A percentile compares a stretch with the other conserved stretches of the same genome.
phyloP scores from a whole-genome alignment of 371 early-diverging fungal genomes.

The Rhizopus delemar region DNA sequence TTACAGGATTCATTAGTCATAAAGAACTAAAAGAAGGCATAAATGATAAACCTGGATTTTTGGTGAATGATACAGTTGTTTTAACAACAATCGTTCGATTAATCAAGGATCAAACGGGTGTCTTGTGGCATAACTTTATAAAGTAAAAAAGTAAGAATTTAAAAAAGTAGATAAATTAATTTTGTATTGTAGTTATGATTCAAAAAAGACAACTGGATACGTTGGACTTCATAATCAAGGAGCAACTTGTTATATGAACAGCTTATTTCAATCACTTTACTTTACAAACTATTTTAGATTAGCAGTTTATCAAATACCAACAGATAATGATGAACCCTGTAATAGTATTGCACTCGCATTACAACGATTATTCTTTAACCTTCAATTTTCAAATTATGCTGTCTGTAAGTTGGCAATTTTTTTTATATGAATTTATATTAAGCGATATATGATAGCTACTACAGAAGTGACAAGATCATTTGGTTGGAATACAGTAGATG shows the following conservation, averaged over 20 bases:
- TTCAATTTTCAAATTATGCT: slow-evolving; percentile 70
- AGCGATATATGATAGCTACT: slow-evolving; percentile 51
- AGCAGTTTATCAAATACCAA: slow-evolving; percentile 88
- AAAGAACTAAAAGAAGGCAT: slow-evolving; percentile 40
- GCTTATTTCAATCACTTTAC: slow-evolving; percentile 95
- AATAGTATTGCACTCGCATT: slow-evolving; percentile 85
- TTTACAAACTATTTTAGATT: slow-evolving; percentile 94
- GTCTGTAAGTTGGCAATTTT: slow-evolving; percentile 79
- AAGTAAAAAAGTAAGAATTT: slow-evolving; percentile 55
- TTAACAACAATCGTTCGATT: slow-evolving; percentile 76
- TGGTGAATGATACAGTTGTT: slow-evolving; percentile 62
- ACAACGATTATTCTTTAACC: slow-evolving; percentile 91
- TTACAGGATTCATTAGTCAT: slow-evolving; percentile 12
- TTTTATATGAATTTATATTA: background rate
- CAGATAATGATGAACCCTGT: slow-evolving; percentile 80
- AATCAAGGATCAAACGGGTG: slow-evolving; percentile 85
- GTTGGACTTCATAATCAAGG: slow-evolving; percentile 98
- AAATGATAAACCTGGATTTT: slow-evolving; percentile 50
- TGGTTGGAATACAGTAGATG: slow-evolving; percentile 85
- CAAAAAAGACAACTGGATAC: slow-evolving; percentile 87
- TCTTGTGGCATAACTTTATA: slow-evolving; percentile 90
- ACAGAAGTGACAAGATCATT: slow-evolving; percentile 72
- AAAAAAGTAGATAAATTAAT: background rate
- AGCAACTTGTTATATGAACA: slow-evolving; percentile 99
- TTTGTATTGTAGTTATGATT: slow-evolving; percentile 66